phyloP scores from a whole-genome alignment of 2,329 filamentous ascomycete genomes.

The Alternaria brassicae region DNA sequence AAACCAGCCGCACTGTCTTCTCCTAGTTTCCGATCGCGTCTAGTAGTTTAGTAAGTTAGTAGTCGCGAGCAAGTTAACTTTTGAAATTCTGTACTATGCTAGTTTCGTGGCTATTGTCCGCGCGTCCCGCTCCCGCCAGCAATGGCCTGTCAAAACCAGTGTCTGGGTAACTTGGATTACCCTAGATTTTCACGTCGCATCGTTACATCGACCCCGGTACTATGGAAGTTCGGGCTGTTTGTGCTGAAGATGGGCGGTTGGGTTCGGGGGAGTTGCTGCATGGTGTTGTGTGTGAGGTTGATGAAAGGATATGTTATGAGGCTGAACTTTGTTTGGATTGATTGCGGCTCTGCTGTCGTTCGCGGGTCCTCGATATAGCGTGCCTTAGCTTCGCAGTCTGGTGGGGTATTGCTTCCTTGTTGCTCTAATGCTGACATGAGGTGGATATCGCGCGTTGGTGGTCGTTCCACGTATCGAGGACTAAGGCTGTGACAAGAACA shows the following conservation, averaged over 20 bases:
- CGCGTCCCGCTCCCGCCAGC: constrained; percentile 4
- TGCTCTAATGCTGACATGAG: neutral
- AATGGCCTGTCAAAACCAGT: neutral
- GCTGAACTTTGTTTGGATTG: neutral
- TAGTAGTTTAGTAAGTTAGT: neutral
- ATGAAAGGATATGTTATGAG: neutral
- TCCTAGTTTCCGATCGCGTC: neutral
- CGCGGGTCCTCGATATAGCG: neutral
- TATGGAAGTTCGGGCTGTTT: neutral
- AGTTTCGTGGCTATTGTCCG: neutral
- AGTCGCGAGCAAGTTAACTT: neutral
- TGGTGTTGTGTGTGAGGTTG: neutral
- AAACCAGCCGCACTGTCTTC: neutral
- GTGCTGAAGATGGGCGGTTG: neutral
- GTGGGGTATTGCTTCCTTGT: neutral
- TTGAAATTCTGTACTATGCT: neutral
- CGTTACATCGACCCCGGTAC: neutral
- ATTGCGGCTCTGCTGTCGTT: neutral
- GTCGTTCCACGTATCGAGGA: neutral
- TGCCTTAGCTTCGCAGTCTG: too few species aligned
- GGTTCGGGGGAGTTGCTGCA: neutral
- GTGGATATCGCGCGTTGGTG: neutral
- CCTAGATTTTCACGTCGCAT: neutral
- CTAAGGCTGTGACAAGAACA: neutral
- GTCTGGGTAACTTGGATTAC: neutral